phyloP scores from a whole-genome alignment of 2,329 filamentous ascomycete species.

The Ophiostoma sp. region DNA sequence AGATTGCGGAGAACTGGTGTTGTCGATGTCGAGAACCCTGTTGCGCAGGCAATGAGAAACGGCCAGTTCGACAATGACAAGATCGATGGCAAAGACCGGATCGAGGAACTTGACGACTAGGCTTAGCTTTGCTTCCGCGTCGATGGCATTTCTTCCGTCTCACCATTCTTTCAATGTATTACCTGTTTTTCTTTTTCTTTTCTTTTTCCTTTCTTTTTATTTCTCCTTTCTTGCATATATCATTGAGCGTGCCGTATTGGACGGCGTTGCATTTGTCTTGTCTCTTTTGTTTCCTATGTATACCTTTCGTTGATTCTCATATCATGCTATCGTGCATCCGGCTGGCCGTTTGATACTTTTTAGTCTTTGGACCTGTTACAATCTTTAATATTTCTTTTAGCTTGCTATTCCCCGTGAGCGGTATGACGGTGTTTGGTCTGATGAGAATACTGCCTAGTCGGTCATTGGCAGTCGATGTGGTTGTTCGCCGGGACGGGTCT shows the following conservation, averaged over 20 bases:
- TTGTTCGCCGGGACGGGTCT: background rate
- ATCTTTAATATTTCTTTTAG: background rate
- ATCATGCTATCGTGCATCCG: background rate
- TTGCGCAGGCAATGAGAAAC: conserved; percentile 61
- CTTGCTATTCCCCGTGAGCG: too few relatives aligned
- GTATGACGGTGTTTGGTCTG: too few relatives aligned
- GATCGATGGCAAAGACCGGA: conserved; percentile 52
- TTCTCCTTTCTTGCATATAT: background rate
- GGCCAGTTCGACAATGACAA: conserved; percentile 70
- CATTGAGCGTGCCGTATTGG: conserved; percentile 2
- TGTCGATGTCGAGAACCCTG: conserved; percentile 72
- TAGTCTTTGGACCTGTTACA: background rate
- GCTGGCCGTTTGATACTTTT: background rate
- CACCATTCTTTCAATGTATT: background rate
- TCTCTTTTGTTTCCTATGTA: background rate
- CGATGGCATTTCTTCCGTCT: background rate
- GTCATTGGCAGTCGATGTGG: background rate
- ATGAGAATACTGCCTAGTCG: too few relatives aligned
- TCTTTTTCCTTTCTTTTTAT: background rate
- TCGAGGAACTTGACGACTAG: conserved; percentile 39
- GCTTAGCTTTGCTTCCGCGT: background rate
- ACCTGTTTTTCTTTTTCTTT: background rate
- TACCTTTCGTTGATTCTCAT: background rate
- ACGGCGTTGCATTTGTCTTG: background rate
- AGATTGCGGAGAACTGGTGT: conserved; percentile 68